Evolutionary conservation across 192 early-diverging fungal species (phyloP), one percentile per base, ranked within the genome.

Genomic region (Phycomyces nitens): DNA sequence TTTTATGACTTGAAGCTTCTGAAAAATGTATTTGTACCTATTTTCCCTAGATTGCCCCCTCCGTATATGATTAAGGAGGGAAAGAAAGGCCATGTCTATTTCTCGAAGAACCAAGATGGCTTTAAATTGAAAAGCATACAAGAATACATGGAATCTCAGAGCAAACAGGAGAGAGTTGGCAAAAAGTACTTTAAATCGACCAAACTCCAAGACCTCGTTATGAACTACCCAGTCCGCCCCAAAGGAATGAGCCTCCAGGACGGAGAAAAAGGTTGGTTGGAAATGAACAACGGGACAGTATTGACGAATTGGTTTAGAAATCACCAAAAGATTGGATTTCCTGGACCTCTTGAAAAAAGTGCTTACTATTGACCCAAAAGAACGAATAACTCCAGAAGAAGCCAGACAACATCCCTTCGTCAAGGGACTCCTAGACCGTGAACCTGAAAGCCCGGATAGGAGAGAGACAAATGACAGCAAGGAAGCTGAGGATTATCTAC

Each of bases 41-140:
- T 53, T 26, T 53, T 18, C 6, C 38, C 23, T 24, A 52, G n/a
- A 52, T 21, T 53, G 7, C n/a, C 51, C 12, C 40, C 22, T 52
- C 5, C 22, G 3, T 12, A 34, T 26, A 59, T 9, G 15, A 47
- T 59, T 0, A 16, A 15, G 23, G 21, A 63, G 16, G 27, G 15
- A 52, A 52, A 34, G 40, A 16, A 23, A 38, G 20, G 16, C 22
- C 12, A 3, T 27, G 14, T 27, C 3, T 44, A 24, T 43, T 51
- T n/a, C 15, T 34, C 16, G 34, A 56, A 22, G 16, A 23, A 53
- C 15, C 29, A 50, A 20, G 42, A 24, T 9, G 6, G 21, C 21
- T 29, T 55, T 29, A 43, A 50, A 42, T 40, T 94, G 22, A 89
- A 95, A 72, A 86, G 84, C 53, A 94, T 92, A 7, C 94, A 94